Evolutionary conservation across 2,329 filamentous ascomycete genomes (phyloP), one percentile per base, ranked within the genome.

Genomic region (Podosphaera xanthii): DNA sequence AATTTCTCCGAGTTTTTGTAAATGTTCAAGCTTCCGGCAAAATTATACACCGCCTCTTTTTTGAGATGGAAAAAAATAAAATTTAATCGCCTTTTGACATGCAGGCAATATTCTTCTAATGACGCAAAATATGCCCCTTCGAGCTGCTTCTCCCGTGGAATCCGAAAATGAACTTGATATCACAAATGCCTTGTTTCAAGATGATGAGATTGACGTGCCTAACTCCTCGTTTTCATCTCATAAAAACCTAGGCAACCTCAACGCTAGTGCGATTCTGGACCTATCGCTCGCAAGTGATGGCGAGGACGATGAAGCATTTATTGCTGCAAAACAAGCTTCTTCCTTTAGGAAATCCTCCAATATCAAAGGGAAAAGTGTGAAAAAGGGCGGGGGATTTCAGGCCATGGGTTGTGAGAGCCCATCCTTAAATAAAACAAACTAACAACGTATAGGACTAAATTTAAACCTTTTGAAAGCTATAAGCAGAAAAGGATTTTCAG

Each of bases 381-480:
- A 96, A 75, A 98, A 97, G 72, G 87, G 90, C 44, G 92, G 92
- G 67, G 92, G 91, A 58, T 98, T 98, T 69, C 92, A 98, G 71
- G 84, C 87, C 54, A 96, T 98, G 90, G 86, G 80, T 83, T n/a
- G 34, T 36, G n/a, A 34, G 36, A 52, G 2, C n/a, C n/a, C 31
- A 46, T 36, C n/a, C 57, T 49, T 48, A 31, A 12, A 52, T 53
- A 54, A 49, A 40, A 34, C 30, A 5, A 60, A 42, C 64, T 65
- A 61, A 67, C 44, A 44, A n/a, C 53, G 50, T 31, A 4, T 14
- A 84, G 81, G 86, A 46, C 74, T 97, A 60, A 94, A 87, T 72
- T 76, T 82, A 9, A 83, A 86, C 64, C 76, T 98, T 3, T 76
- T 98, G 33, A 92, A 94, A 68, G 88, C 92, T 1, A 97, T 98